phyloP scores from a whole-genome alignment of 1,284 basidiomycete genomes.

The Moniliophthora roreri region DNA sequence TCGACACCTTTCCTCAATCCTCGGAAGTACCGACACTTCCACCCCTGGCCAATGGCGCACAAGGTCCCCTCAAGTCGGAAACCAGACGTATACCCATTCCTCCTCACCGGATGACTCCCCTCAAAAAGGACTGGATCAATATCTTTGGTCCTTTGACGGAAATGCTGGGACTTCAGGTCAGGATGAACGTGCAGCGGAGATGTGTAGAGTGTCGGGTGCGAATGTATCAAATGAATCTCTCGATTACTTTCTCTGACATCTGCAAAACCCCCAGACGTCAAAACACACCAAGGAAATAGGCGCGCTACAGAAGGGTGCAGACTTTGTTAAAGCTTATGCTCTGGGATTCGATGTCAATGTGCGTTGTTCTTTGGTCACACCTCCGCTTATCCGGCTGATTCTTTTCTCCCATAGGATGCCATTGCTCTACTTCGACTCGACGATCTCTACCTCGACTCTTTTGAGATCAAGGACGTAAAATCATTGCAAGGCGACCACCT shows the following conservation, averaged over 20 bases:
- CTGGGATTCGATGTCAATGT: constrained; percentile 94
- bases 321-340: constrained; percentile 95
- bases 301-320: constrained; percentile 95
- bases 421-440: constrained; percentile 94
- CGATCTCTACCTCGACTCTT: constrained; percentile 97
- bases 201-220: constrained; percentile 89
- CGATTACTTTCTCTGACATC: neutral
- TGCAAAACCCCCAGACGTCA: constrained; percentile 86
- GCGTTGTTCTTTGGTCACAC: constrained; percentile 23
- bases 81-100: constrained; percentile 86
- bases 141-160: constrained; percentile 97
- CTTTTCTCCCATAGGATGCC: constrained; percentile 77
- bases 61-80: constrained; percentile 70
- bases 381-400: constrained; percentile 7
- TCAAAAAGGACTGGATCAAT: constrained; percentile 97
- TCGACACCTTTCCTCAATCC: constrained; percentile 40
- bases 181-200: constrained; percentile 92
- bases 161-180: constrained; percentile 90
- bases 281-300: constrained; percentile 92
- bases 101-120: constrained; percentile 94
- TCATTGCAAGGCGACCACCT: constrained; percentile 97
- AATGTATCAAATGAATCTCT: neutral
- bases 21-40: constrained; percentile 63
- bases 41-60: constrained; percentile 56
- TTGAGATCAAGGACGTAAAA: constrained; percentile 99